Base-by-base conservation (phyloP, 2,329 filamentous ascomycete genomes). In the Beauveria bassiana region DNA sequence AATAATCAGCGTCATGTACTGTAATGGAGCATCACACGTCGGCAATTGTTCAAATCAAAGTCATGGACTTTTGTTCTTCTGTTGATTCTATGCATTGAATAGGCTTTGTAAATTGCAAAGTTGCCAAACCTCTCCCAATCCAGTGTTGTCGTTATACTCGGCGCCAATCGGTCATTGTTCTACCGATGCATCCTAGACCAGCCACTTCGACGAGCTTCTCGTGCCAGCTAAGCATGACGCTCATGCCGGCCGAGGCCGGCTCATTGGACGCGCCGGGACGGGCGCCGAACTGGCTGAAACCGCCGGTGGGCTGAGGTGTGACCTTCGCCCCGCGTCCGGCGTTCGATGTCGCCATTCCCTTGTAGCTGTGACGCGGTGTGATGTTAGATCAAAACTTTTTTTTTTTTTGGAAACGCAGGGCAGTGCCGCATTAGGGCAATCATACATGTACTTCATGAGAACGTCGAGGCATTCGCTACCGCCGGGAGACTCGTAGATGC, bases 161-260 rank as follows among this genome's bases (percentile, higher is more conserved):
- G 71, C 95, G 87, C 79, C 93, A 90, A 80, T 99, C 95, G 47
- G 91, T 95, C 93, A 99, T 97, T 67, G 91, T 91, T 69, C 95
- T 86, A 65, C 92, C 90, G 76, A 99, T 95, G 74, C 90, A 91
- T 50, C 95, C 95, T 67, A 92, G 81, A 26, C 95, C 95, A 43
- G 92, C 91, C 70, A 97, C 87, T 70, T 99, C 95, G 5, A 98
- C 91, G 65, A 97, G 84, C 83, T 97, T 99, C 81, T 99, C 95
- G 73, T 99, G 95, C 95, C 95, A 99, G 77, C 92, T 97, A 67
- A 99, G 79, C 72, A 99, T 75, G 57, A 99, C 95, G 72, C 95
- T 98, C 95, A 98, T 98, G 59, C 88, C 89, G 62, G 92, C 88
- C 42, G 91, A 90, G 64, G 91, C 87, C 52, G 90, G 89, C 71